phyloP scores from a whole-genome alignment of 2,329 filamentous ascomycete species.

The Pseudogymnoascus sp. region DNA sequence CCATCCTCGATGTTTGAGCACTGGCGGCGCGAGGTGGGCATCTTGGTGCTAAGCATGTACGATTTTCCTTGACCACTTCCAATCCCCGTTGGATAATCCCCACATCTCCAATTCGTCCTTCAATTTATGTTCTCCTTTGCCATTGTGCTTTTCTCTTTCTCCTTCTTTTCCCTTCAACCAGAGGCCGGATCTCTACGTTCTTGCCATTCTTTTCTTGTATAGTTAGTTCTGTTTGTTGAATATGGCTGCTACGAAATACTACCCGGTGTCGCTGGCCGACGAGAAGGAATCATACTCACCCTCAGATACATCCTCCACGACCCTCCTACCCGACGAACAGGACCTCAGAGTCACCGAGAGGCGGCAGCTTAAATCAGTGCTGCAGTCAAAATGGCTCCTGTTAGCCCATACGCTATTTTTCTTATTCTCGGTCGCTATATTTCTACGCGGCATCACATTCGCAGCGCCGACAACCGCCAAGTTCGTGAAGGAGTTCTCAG shows the following conservation, averaged over 20 bases:
- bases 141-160: background rate
- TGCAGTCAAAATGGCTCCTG: constrained; percentile 16
- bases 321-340: background rate
- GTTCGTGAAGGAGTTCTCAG: constrained; percentile 35
- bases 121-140: background rate
- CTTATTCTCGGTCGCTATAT: constrained; percentile 6
- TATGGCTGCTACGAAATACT: background rate
- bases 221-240: background rate
- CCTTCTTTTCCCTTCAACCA: background rate
- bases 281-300: background rate
- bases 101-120: background rate
- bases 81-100: background rate
- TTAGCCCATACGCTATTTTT: constrained; percentile 15
- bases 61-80: background rate
- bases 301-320: background rate
- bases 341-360: background rate
- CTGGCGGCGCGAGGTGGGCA: background rate
- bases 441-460: background rate
- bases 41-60: background rate
- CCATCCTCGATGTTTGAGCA: background rate
- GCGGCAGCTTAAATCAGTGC: background rate
- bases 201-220: background rate
- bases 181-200: background rate
- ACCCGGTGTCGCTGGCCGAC: constrained; percentile 5
- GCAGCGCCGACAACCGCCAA: constrained; percentile 22